Evolutionary conservation across 2,329 filamentous ascomycete genomes (phyloP).

Genomic region (Akanthomyces muscarius): DNA sequence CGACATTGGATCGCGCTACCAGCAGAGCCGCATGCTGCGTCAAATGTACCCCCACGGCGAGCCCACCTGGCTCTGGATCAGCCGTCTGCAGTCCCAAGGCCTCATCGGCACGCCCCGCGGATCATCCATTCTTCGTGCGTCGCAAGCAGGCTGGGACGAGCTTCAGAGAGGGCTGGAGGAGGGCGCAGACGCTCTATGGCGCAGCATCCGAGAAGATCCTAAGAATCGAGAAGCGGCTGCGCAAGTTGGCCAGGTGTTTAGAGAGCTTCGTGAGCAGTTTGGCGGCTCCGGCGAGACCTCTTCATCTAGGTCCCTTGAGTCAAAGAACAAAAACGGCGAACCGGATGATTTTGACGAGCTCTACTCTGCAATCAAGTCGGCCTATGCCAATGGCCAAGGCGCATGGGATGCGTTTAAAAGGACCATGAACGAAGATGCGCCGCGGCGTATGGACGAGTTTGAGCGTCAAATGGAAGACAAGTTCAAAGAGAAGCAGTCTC

Average conservation of each 20-base stretch:
- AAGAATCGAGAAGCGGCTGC: slow-evolving; percentile 18
- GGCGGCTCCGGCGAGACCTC: not conserved
- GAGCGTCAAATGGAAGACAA: slow-evolving; percentile 10
- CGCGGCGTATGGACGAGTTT: slow-evolving; percentile 14
- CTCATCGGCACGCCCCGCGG: slow-evolving; percentile 22
- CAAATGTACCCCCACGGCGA: slow-evolving; percentile 39
- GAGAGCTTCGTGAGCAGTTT: slow-evolving; percentile 18
- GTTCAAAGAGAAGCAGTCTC: not conserved
- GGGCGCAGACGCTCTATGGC: slow-evolving; percentile 28
- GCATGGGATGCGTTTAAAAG: slow-evolving; percentile 41
- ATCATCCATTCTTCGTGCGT: slow-evolving; percentile 30
- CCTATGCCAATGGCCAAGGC: slow-evolving; percentile 34
- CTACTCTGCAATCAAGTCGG: slow-evolving; percentile 36
- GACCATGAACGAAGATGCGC: slow-evolving; percentile 26
- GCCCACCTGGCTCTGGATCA: slow-evolving; percentile 40
- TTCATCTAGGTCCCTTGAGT: not conserved
- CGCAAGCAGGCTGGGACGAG: slow-evolving; percentile 25
- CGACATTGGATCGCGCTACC: slow-evolving; percentile 34
- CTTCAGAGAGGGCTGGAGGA: slow-evolving; percentile 31
- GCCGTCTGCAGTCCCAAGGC: slow-evolving; percentile 34
- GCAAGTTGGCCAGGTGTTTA: slow-evolving; percentile 18
- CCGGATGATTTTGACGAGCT: slow-evolving; percentile 40
- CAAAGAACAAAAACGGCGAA: slow-evolving; percentile 10
- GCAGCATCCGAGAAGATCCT: slow-evolving; percentile 19
- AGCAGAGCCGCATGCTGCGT: slow-evolving; percentile 35